Percentiles rank a stretch among this genome's conserved stretches.
phyloP scores from a whole-genome alignment of 306 rosid genomes.

The Chamaecrista fasciculata region DNA sequence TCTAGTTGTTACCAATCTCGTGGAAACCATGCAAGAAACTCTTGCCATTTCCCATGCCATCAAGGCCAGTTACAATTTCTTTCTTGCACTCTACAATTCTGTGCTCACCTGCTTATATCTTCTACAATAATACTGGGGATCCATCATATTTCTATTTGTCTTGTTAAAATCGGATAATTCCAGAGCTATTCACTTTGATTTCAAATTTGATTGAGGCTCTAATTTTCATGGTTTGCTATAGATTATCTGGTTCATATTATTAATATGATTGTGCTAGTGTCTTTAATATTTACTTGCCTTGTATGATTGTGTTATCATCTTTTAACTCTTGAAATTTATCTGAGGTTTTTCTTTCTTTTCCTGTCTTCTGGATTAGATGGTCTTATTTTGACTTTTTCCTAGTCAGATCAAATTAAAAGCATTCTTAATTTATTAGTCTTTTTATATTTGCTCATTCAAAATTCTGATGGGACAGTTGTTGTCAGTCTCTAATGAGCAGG shows the following conservation, averaged over 20 bases:
- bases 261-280: not conserved
- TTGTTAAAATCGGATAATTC: no score
- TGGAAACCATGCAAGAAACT: no score
- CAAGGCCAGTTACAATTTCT: no score
- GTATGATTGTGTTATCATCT: not conserved
- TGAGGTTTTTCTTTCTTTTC: not conserved
- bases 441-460: not conserved
- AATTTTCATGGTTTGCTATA: not conserved
- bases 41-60: no score
- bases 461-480: slow-evolving; percentile 42
- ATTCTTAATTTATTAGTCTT: not conserved
- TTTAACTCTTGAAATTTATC: not conserved
- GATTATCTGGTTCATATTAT: not conserved
- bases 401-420: not conserved
- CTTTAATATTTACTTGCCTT: not conserved
- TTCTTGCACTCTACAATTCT: no score
- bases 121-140: no score
- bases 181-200: no score
- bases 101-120: no score
- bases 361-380: slow-evolving; percentile 6
- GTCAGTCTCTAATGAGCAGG: slow-evolving; percentile 95
- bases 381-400: not conserved
- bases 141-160: no score
- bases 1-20: no score
- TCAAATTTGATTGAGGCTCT: not conserved